These are phyloP conservation scores for Suhomyces yuchorum DNA, from an alignment of 1,139 yeast species.

Conservation along the genomic window DNA sequence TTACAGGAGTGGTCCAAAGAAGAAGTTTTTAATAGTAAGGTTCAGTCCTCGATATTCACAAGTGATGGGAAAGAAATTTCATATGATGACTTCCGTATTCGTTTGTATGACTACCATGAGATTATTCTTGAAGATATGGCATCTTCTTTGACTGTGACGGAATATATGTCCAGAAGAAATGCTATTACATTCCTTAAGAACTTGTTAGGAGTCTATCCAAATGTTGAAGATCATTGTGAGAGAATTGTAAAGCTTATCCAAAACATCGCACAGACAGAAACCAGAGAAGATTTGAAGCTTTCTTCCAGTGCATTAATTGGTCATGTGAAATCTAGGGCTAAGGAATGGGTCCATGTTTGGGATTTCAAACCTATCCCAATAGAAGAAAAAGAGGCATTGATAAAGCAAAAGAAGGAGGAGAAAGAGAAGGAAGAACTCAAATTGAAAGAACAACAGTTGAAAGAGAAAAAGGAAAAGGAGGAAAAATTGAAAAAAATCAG, in stretches of 20 bases:
- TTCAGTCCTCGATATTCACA: slow-evolving; percentile 11
- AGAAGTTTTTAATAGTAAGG: slow-evolving; percentile 18
- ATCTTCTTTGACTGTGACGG: slow-evolving; percentile 53
- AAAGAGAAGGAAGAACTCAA: slow-evolving; percentile 20
- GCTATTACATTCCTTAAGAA: slow-evolving; percentile 77
- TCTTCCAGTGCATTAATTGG: slow-evolving; percentile 80
- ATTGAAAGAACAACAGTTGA: slow-evolving; percentile 18
- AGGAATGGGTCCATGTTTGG: slow-evolving; percentile 58
- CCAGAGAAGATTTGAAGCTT: slow-evolving; percentile 77
- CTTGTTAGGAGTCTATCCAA: slow-evolving; percentile 65
- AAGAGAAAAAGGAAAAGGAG: slow-evolving; percentile 16
- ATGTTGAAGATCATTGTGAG: slow-evolving; percentile 69
- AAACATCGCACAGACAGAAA: slow-evolving; percentile 53
- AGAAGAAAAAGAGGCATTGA: slow-evolving; percentile 28
- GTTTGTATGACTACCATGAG: slow-evolving; percentile 59
- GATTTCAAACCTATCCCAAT: slow-evolving; percentile 55
- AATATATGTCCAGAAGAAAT: slow-evolving; percentile 82
- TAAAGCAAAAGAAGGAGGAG: slow-evolving; percentile 26
- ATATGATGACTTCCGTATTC: slow-evolving; percentile 42
- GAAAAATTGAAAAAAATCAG: slow-evolving; percentile 27
- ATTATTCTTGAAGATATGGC: slow-evolving; percentile 49
- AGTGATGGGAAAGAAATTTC: slow-evolving; percentile 18
- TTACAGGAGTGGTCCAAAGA: slow-evolving; percentile 48
- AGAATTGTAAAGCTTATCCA: slow-evolving; percentile 51
- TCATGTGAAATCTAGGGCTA: slow-evolving; percentile 61